Base-by-base conservation (phyloP, 2,329 filamentous ascomycete species). In the Penicillium hesseltinei region DNA sequence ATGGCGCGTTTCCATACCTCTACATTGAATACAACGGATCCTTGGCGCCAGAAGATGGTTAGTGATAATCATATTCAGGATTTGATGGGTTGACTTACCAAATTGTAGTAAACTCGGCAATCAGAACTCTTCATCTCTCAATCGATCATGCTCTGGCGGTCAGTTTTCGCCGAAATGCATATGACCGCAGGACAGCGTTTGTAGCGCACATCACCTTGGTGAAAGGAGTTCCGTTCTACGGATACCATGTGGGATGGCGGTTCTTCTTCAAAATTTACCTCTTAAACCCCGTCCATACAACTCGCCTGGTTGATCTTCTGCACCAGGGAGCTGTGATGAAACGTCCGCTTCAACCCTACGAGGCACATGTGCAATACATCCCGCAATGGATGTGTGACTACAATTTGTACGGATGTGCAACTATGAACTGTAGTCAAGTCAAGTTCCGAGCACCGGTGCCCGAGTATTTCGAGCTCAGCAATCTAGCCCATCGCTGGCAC, bases 381-480 rank as follows among this genome's bases (percentile, higher is more conserved):
- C 81, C 94, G 10, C 95, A 99, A 75, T 99, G 95, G 84, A 97
- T 99, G 94, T 89, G 88, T 62, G 95, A 99, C 73, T 99, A 95
- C 79, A 99, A 97, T 71, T 80, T 99, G 64, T 97, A 96, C 72
- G 95, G 95, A 7, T 99, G 94, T 71, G 88, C 86, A 55, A 95
- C 93, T 67, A 86, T 97, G 62, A 84, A 93, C 57, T 88, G 86
- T 49, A 80, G 80, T 10, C 89, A 85, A 61, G 84, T 87, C 1
- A 81, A 77, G 29, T 97, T 96, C 69, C 85, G 94, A 54, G 80
- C 81, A 2, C 92, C 92, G 0, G 79, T 97, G 2, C 92, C 92
- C 0, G 78, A 82, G 9, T 86, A 84, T 66, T 79, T 86, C n/a
- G 82, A 88, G 23, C 77, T 86, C n/a, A 81, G 82, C 56, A 80